Conservation (phyloP, 768 basidiomycete genomes). For the Tylopilus plumbeoviolaceoides region DNA sequence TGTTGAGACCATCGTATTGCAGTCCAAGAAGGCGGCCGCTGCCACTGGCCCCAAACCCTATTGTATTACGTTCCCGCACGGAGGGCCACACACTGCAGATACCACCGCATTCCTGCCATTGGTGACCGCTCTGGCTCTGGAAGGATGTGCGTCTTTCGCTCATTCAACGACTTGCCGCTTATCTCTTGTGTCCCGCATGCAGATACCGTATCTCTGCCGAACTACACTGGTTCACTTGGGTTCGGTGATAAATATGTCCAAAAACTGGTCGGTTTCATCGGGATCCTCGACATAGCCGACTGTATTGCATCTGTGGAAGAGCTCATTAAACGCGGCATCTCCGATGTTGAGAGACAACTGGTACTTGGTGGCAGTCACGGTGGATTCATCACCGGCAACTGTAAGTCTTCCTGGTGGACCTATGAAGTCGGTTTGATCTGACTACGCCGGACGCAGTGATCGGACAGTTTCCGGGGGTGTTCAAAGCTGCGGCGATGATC, state of each 20-base stretch:
- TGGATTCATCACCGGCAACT: slow-evolving; percentile 44
- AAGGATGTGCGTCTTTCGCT: slow-evolving; percentile 26
- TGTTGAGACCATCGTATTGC: slow-evolving; percentile 49
- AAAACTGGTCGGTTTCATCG: slow-evolving; percentile 49
- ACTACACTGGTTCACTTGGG: slow-evolving; percentile 46
- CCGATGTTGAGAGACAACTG: slow-evolving; percentile 46
- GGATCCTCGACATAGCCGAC: slow-evolving; percentile 58
- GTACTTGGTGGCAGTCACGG: slow-evolving; percentile 63
- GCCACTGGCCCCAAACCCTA: too few species aligned
- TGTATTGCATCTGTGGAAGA: slow-evolving; percentile 48
- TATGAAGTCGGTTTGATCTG: not conserved
- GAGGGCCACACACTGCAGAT: slow-evolving; percentile 50
- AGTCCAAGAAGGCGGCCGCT: slow-evolving; percentile 16
- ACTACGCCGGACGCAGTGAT: slow-evolving; percentile 35
- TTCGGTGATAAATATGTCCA: slow-evolving; percentile 29
- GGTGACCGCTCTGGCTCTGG: slow-evolving; percentile 44
- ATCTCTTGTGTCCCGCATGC: not conserved
- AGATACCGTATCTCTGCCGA: slow-evolving; percentile 37
- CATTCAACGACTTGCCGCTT: not conserved
- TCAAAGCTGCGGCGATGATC: slow-evolving; percentile 54
- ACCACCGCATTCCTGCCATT: slow-evolving; percentile 38
- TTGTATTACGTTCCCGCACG: slow-evolving; percentile 49
- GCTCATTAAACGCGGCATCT: slow-evolving; percentile 45
- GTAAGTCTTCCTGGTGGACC: slow-evolving; percentile 4
- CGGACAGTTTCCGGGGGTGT: slow-evolving; percentile 52